Percentiles rank a stretch among this genome's conserved stretches.
These are phyloP conservation scores for Scalesia atractyloides DNA, from an alignment of 129 eudicot genomes.

Conservation along the genomic window DNA sequence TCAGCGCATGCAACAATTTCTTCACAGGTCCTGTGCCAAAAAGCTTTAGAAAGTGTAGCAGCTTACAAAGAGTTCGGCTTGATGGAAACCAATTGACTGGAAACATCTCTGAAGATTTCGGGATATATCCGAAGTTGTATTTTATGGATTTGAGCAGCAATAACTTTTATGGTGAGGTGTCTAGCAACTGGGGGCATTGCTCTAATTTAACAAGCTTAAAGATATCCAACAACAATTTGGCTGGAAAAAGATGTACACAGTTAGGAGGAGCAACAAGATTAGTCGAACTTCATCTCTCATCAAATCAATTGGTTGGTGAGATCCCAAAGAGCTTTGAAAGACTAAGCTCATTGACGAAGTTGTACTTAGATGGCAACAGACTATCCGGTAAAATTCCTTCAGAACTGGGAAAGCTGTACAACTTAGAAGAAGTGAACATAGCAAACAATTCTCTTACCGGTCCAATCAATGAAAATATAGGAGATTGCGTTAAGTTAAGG, in stretches of 20 bases:
- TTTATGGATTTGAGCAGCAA: slow-evolving; percentile 35
- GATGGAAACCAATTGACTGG: not conserved
- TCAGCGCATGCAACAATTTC: too few relatives aligned
- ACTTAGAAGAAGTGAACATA: slow-evolving; percentile 29
- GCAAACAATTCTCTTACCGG: slow-evolving; percentile 38
- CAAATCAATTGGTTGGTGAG: slow-evolving; percentile 32
- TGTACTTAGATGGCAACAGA: slow-evolving; percentile 30
- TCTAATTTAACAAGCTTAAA: slow-evolving; percentile 22
- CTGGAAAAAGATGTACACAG: slow-evolving; percentile 33
- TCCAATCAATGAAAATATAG: slow-evolving; percentile 31
- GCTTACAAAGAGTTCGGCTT: too few relatives aligned
- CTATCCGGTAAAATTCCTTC: slow-evolving; percentile 36
- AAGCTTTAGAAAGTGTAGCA: too few relatives aligned
- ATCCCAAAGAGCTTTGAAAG: slow-evolving; percentile 40
- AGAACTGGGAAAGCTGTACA: slow-evolving; percentile 27
- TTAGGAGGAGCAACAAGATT: slow-evolving; percentile 26
- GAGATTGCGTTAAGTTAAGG: slow-evolving; percentile 23
- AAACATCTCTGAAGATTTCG: slow-evolving; percentile 38
- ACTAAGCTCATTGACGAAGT: slow-evolving; percentile 10
- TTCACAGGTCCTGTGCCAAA: too few relatives aligned
- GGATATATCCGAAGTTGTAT: slow-evolving; percentile 39
- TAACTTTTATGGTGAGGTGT: slow-evolving; percentile 38
- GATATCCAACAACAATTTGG: slow-evolving; percentile 39
- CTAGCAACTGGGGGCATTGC: slow-evolving; percentile 38
- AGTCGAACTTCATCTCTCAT: slow-evolving; percentile 26